phyloP scores from a whole-genome alignment of 2,329 filamentous ascomycete genomes.

The Esteya vermicola region DNA sequence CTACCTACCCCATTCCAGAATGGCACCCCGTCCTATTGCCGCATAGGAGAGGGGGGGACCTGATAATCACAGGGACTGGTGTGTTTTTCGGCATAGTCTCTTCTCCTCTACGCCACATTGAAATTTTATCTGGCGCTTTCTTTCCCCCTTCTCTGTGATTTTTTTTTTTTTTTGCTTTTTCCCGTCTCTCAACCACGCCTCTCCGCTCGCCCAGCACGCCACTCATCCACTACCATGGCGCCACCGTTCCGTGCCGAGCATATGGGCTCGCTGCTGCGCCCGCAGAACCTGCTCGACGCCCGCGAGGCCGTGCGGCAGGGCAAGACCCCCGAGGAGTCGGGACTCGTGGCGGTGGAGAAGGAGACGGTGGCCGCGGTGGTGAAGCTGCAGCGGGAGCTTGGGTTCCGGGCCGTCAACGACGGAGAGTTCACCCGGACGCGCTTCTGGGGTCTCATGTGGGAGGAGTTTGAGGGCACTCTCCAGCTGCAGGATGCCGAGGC shows the following conservation, averaged over 20 bases:
- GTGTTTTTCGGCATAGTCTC: too few relatives aligned
- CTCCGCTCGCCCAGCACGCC: too few relatives aligned
- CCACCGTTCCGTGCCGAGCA: slow-evolving; percentile 21
- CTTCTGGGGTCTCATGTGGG: slow-evolving; percentile 39
- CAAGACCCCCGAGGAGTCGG: slow-evolving; percentile 34
- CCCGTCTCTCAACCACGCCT: too few relatives aligned
- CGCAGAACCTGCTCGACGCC: slow-evolving; percentile 23
- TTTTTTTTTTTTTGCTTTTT: neutral
- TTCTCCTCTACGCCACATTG: too few relatives aligned
- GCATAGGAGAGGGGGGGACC: too few relatives aligned
- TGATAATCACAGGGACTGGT: too few relatives aligned
- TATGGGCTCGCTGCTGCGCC: slow-evolving; percentile 21
- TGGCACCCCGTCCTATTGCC: too few relatives aligned
- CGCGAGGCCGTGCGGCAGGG: slow-evolving; percentile 45
- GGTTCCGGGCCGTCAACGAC: slow-evolving; percentile 52
- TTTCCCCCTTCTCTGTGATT: too few relatives aligned
- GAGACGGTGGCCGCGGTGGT: slow-evolving; percentile 53
- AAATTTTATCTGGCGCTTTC: too few relatives aligned
- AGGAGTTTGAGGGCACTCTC: slow-evolving; percentile 34
- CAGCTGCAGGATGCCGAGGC: slow-evolving; percentile 35
- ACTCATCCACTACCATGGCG: slow-evolving; percentile 12
- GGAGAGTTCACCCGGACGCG: slow-evolving; percentile 51
- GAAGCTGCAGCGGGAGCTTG: slow-evolving; percentile 51
- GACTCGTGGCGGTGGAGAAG: slow-evolving; percentile 46
- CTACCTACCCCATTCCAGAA: too few relatives aligned